Evolutionary conservation across 2,329 filamentous ascomycete genomes (phyloP).

Genomic region (Penicillium concentricum): DNA sequence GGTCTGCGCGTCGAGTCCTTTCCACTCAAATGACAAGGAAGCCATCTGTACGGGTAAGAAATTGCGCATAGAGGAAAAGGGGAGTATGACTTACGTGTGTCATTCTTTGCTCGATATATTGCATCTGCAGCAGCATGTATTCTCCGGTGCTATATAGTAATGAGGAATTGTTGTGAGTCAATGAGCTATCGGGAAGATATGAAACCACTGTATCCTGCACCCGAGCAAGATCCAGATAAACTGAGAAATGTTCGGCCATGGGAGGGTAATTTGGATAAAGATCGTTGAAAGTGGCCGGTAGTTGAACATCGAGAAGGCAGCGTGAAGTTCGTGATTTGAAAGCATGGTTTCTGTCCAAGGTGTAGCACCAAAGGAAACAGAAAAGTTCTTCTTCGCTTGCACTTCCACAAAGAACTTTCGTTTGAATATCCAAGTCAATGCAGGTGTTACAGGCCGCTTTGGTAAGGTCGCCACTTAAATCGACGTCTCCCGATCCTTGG

Average conservation of each 20-base stretch:
- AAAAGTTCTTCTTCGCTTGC: slow-evolving; percentile 19
- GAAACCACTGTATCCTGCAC: slow-evolving; percentile 20
- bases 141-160: neutral
- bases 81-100: slow-evolving; percentile 4
- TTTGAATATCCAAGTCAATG: slow-evolving; percentile 17
- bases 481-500: slow-evolving; percentile 22
- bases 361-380: slow-evolving; percentile 26
- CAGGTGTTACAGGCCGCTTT: slow-evolving; percentile 21
- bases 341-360: slow-evolving; percentile 23
- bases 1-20: slow-evolving; percentile 15
- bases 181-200: slow-evolving; percentile 4
- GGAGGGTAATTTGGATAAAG: slow-evolving; percentile 2
- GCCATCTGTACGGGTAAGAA: slow-evolving; percentile 11
- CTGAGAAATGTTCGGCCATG: slow-evolving; percentile 10
- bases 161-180: neutral
- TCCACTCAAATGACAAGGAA: slow-evolving; percentile 14
- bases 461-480: slow-evolving; percentile 17
- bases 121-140: slow-evolving; percentile 13
- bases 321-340: slow-evolving; percentile 16
- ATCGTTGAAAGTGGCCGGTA: neutral
- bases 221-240: slow-evolving; percentile 20
- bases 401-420: neutral
- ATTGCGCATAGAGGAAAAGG: neutral
- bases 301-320: slow-evolving; percentile 6
- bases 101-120: slow-evolving; percentile 13